phyloP scores from a whole-genome alignment of 331 rosid genomes.

The Cydonia oblonga region DNA sequence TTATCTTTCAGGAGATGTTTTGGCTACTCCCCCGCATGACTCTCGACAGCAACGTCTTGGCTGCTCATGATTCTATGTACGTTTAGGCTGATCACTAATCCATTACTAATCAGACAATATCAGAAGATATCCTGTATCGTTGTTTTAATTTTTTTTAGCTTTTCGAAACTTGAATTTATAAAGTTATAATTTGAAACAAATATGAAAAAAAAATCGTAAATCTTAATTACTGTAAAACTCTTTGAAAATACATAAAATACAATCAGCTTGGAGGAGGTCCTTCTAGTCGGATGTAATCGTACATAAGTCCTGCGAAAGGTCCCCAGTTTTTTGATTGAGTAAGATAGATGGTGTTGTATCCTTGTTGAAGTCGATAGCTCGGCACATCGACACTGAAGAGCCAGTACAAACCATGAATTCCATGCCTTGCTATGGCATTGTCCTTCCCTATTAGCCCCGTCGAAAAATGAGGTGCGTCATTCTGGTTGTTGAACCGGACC shows the following conservation, averaged over 20 bases:
- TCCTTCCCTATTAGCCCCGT: constrained; percentile 42
- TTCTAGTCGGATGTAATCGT: constrained; percentile 82
- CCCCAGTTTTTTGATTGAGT: constrained; percentile 32
- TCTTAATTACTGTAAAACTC: too few relatives aligned
- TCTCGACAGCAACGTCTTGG: not conserved
- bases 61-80: not conserved
- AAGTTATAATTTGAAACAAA: too few relatives aligned
- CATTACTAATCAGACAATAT: too few relatives aligned
- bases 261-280: constrained; percentile 22
- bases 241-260: not conserved
- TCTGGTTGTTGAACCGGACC: constrained; percentile 45
- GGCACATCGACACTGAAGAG: constrained; percentile 30
- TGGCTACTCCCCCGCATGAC: constrained; percentile 12
- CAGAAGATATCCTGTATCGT: too few relatives aligned
- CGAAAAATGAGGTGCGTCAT: constrained; percentile 4
- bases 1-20: constrained; percentile 37
- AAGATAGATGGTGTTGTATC: constrained; percentile 49
- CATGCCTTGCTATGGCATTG: constrained; percentile 80
- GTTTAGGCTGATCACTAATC: not conserved
- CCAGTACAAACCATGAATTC: constrained; percentile 77
- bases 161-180: too few relatives aligned
- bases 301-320: constrained; percentile 68
- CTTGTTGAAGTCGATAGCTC: constrained; percentile 22
- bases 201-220: too few relatives aligned
- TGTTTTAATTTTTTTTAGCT: too few relatives aligned